These are phyloP conservation scores for Hortiboletus flavorubellus DNA, from an alignment of 768 basidiomycete species.

Conservation along the genomic window DNA sequence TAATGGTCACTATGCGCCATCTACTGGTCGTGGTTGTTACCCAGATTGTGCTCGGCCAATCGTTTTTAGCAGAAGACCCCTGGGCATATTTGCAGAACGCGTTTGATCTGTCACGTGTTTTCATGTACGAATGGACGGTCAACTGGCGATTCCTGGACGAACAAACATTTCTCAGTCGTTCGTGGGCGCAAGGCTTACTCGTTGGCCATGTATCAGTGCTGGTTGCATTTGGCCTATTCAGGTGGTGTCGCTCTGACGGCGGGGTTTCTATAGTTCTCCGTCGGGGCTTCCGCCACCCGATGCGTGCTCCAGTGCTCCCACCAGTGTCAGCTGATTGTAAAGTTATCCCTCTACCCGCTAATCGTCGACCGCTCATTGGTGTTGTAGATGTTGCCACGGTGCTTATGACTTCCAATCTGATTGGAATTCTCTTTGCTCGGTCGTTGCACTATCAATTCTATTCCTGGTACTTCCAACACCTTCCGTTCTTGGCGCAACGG, in stretches of 20 bases:
- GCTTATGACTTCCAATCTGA: conserved; percentile 86
- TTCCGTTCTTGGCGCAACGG: conserved; percentile 80
- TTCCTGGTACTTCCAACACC: conserved; percentile 92
- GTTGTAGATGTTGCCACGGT: conserved; percentile 69
- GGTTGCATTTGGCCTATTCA: conserved; percentile 60
- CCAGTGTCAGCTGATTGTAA: conserved; percentile 63
- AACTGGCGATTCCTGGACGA: conserved; percentile 92
- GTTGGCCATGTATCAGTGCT: conserved; percentile 61
- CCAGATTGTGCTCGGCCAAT: conserved; percentile 62
- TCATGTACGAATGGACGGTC: conserved; percentile 96
- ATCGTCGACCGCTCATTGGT: conserved; percentile 13
- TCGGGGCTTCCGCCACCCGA: conserved; percentile 52
- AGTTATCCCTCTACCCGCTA: conserved; percentile 22
- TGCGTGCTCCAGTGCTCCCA: conserved; percentile 42
- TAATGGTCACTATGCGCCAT: conserved; percentile 50
- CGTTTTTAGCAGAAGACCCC: conserved; percentile 63
- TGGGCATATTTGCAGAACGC: conserved; percentile 69
- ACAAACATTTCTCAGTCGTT: conserved; percentile 63
- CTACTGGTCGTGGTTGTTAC: conserved; percentile 34
- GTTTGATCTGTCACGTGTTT: conserved; percentile 85
- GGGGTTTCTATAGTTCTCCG: conserved; percentile 55
- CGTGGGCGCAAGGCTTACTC: conserved; percentile 62
- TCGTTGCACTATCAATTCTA: conserved; percentile 99
- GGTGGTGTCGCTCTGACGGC: conserved; percentile 77
- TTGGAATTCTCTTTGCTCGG: conserved; percentile 88